Base-by-base conservation (phyloP, 345 rosid species). In the Barbarea vulgaris region DNA sequence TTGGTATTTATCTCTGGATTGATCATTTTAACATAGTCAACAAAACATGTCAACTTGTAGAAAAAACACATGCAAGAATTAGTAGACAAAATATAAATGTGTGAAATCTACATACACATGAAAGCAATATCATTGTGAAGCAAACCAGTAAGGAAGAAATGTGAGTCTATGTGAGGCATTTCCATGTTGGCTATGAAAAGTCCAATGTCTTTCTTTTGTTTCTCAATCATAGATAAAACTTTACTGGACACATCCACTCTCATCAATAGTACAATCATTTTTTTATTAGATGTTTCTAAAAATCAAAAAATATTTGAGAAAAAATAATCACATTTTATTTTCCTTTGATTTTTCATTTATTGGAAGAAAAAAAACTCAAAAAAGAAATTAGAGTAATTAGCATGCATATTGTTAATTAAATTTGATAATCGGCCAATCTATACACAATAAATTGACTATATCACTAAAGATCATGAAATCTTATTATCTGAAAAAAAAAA, bases 151-250 rank as follows among this genome's bases (percentile, higher is more conserved):
- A 79, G 62, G 46, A 88, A 84, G 0, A 54, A 55, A 31, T 57
- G 22, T 31, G 69, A 13, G 11, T 80, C 66, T 55, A 80, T 72
- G 13, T 83, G 73, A 2, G 76, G 69, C 69, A 69, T 41, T 39
- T 75, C 64, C 9, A 63, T 55, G 41, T 77, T 82, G 18, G 87
- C 85, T 59, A 88, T 70, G 17, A 84, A 79, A 54, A 88, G 59
- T 67, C 50, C 72, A 54, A 86, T 85, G 25, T 64, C 75, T 17
- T 75, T 52, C 19, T 75, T 48, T 0, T 80, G 47, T 42, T 58
- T 64, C 19, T 21, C 52, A 25, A 86, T 63, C 80, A 81, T 50
- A 1, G 78, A 28, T 62, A 86, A 1, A 39, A 84, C 93, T 11
- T 25, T 54, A 1, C 73, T 18, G 9, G 79, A 76, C 12, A 8